Base-by-base conservation (phyloP, 805 yeast genomes). In the Blastobotrys robertii region DNA sequence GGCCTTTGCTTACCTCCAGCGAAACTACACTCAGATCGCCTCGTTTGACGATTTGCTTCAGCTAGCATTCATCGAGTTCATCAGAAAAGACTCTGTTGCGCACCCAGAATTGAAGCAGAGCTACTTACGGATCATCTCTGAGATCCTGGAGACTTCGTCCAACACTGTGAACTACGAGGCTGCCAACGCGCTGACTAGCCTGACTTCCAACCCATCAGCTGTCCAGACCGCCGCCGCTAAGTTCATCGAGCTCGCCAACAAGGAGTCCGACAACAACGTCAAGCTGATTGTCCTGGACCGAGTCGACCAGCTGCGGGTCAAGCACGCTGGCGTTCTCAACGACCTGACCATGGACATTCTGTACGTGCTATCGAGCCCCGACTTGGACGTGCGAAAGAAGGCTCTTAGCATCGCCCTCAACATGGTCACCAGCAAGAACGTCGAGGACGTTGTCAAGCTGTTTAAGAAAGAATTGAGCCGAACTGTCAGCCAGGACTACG, bases 211-310 rank as follows among this genome's bases (percentile, higher is more conserved):
- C 42, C 81, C 88, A 19, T 66, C 75, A 13, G 77, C 83, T 13
- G 73, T 90, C 44, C 68, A 78, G 43, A 74, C 79, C 48, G 92
- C 95, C 11, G 97, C 95, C 33, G 64, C 78, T 44, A 86, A 86
- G 62, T 82, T 86, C 56, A 79, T 90, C 48, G 95, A 85, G 45
- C 72, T 92, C 53, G 94, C 96, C 30, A 79, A 81, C 53, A 84
- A 82, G 59, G 97, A 87, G 60, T 73, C 95, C n/a, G 97, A 92
- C 64, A 88, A 84, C 67, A 92, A 88, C 58, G 88, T 90, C 54
- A 94, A 94, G 65, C 74, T 92, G 51, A 88, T 90, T 56, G 92
- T 94, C 14, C 72, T 92, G 57, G 92, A 86, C 58, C 77, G 94
- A 62, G 79, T 92, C 47, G 76, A 75, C 53, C 86, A 81, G 42